Conservation (phyloP, 2,329 filamentous ascomycete species). For the Stagonosporopsis cucurbitacearum region DNA sequence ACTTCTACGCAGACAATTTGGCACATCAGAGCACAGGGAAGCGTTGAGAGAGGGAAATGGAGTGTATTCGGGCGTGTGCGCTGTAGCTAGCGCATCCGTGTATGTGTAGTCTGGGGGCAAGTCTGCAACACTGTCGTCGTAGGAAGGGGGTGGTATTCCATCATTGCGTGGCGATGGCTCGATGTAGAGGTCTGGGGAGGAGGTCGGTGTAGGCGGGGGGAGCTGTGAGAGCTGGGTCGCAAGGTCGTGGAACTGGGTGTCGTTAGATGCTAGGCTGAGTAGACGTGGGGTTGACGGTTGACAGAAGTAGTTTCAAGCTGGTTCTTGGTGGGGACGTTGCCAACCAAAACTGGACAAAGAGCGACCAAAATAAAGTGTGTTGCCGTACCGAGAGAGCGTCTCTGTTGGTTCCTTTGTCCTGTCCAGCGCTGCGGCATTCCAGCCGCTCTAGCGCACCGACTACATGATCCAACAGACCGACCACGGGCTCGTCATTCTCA, state of each 20-base stretch:
- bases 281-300: conserved; percentile 11
- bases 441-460: conserved; percentile 39
- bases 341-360: conserved; percentile 28
- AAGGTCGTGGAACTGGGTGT: conserved; percentile 33
- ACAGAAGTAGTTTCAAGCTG: conserved; percentile 8
- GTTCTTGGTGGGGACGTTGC: conserved; percentile 18
- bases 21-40: conserved; percentile 38
- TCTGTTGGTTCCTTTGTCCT: conserved; percentile 22
- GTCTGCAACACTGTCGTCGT: conserved; percentile 53
- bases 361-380: conserved; percentile 33
- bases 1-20: conserved; percentile 39
- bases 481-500: conserved; percentile 34
- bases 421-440: conserved; percentile 33
- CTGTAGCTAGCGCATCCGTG: conserved; percentile 51
- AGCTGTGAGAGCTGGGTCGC: conserved; percentile 27
- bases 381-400: conserved; percentile 43
- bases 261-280: conserved; percentile 31
- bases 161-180: conserved; percentile 25
- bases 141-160: conserved; percentile 49
- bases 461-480: conserved; percentile 34
- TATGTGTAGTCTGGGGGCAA: conserved; percentile 54
- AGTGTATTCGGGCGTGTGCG: conserved; percentile 41
- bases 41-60: conserved; percentile 42
- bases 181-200: conserved; percentile 37
- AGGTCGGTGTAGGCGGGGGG: conserved; percentile 23